phyloP scores from a whole-genome alignment of 2,329 filamentous ascomycete genomes.

The Macrophomina tecta region DNA sequence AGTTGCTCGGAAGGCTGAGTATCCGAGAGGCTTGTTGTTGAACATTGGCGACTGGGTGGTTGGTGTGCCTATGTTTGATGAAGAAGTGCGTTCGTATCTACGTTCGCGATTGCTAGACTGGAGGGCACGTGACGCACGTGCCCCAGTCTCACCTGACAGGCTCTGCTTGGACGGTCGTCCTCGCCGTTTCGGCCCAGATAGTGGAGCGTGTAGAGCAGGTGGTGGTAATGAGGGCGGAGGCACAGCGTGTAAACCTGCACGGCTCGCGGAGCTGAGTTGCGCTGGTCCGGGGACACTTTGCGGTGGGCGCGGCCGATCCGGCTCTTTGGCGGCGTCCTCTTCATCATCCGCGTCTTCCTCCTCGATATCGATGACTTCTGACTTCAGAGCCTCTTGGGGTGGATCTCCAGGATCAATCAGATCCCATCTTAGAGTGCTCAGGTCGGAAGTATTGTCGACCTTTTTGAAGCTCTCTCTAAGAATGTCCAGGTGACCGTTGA shows the following conservation, averaged over 20 bases:
- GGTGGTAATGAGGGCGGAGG: background rate
- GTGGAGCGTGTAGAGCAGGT: background rate
- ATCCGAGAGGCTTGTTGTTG: conserved; percentile 41
- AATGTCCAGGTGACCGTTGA: conserved; percentile 66
- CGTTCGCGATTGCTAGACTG: conserved; percentile 21
- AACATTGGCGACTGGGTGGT: conserved; percentile 17
- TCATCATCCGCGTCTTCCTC: conserved; percentile 45
- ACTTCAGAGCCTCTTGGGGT: conserved; percentile 42
- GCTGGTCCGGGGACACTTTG: background rate
- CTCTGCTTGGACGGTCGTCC: background rate
- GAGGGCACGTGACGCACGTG: conserved; percentile 20
- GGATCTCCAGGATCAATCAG: conserved; percentile 63
- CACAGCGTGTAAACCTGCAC: background rate
- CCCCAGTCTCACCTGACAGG: background rate
- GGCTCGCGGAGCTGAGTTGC: background rate
- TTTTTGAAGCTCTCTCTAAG: conserved; percentile 51
- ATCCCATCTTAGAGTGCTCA: conserved; percentile 67
- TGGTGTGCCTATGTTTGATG: conserved; percentile 2
- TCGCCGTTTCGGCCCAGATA: background rate
- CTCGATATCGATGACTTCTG: conserved; percentile 33
- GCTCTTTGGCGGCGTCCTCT: conserved; percentile 18
- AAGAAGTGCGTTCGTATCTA: conserved; percentile 5
- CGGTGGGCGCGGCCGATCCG: conserved; percentile 1
- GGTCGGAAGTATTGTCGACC: conserved; percentile 56
- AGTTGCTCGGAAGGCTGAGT: conserved; percentile 49